A percentile compares a stretch with the other conserved stretches of the same genome.
These are phyloP conservation scores for Neurospora discreta DNA, from an alignment of 495 filamentous ascomycete species.

Conservation along the genomic window DNA sequence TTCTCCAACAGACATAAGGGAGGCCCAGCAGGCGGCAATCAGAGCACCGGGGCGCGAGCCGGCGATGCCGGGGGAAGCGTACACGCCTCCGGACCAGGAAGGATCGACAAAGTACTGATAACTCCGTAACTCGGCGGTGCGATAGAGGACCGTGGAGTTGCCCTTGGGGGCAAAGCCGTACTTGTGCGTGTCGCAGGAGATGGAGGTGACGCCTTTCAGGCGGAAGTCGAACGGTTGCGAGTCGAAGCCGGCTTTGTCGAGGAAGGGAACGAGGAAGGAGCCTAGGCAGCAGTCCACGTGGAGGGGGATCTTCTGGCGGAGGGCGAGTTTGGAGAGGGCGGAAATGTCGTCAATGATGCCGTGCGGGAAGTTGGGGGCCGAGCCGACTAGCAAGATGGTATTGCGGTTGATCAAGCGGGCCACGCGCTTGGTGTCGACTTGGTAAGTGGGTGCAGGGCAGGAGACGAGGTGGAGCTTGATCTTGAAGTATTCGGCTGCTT, in stretches of 20 bases:
- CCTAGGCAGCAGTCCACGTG: constrained; percentile 98
- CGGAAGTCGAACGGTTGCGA: constrained; percentile 85
- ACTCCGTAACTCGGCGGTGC: constrained; percentile 59
- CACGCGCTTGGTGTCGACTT: constrained; percentile 67
- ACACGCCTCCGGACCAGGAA: constrained; percentile 92
- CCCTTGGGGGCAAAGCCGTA: constrained; percentile 98
- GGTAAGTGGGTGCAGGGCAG: constrained; percentile 75
- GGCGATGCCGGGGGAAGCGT: constrained; percentile 81
- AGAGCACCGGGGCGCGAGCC: constrained; percentile 87
- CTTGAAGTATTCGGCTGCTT: constrained; percentile 87
- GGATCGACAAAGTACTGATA: constrained; percentile 96
- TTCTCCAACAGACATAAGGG: constrained; percentile 78
- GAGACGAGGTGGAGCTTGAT: constrained; percentile 88
- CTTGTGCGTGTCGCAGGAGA: constrained; percentile 96
- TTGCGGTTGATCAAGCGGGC: constrained; percentile 87
- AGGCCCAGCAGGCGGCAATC: constrained; percentile 90
- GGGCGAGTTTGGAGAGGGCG: constrained; percentile 71
- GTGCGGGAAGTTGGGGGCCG: constrained; percentile 94
- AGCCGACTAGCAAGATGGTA: constrained; percentile 91
- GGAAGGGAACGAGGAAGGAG: constrained; percentile 86
- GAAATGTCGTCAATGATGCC: constrained; percentile 95
- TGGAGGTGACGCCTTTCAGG: constrained; percentile 84
- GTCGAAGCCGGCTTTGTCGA: constrained; percentile 83
- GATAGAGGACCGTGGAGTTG: constrained; percentile 85
- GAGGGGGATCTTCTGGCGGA: constrained; percentile 66